These are phyloP conservation scores for Poteriospumella lacustris DNA, from an alignment of 108 stramenopile genomes.

Conservation along the genomic window DNA sequence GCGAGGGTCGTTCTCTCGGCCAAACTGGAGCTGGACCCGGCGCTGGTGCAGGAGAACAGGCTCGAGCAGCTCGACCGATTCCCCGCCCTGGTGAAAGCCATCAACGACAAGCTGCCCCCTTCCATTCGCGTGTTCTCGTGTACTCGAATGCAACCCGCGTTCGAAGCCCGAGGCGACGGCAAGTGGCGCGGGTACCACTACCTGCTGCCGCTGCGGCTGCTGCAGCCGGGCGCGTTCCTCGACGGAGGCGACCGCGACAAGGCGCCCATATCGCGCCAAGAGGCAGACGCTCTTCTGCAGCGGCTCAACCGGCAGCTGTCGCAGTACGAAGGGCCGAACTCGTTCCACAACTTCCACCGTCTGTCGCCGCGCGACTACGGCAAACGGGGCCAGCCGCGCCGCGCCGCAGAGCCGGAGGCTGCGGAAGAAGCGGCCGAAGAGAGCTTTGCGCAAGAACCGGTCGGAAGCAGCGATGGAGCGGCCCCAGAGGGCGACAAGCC, in stretches of 20 bases:
- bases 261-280: neutral
- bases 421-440: no score
- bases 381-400: no score
- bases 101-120: neutral
- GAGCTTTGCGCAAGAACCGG: no score
- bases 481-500: no score
- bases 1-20: conserved; percentile 21
- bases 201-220: neutral
- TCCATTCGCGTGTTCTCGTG: conserved; percentile 4
- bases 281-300: neutral
- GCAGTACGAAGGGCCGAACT: neutral
- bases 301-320: neutral
- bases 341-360: conserved; percentile 5
- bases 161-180: neutral
- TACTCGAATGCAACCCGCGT: neutral
- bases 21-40: neutral
- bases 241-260: neutral
- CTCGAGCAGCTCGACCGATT: neutral
- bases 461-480: no score
- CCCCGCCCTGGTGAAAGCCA: no score
- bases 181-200: conserved; percentile 10
- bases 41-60: neutral
- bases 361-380: no score
- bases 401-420: no score
- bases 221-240: neutral